These are phyloP conservation scores for Secale cereale DNA, from an alignment of 176 grass and related monocot genomes.

Conservation along the genomic window DNA sequence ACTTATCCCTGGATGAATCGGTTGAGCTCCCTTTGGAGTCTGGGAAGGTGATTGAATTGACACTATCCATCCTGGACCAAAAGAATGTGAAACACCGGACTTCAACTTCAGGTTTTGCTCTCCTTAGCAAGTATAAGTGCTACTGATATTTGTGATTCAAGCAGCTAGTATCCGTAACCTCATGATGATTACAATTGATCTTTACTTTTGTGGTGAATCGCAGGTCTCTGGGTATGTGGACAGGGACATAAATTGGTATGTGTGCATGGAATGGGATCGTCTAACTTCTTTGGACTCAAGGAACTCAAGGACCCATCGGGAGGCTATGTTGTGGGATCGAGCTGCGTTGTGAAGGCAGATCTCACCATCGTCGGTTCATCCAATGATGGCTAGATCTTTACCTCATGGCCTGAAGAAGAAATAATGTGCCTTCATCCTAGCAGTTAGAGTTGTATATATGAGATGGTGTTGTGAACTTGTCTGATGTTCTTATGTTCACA, in stretches of 20 bases:
- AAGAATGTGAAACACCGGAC: background rate
- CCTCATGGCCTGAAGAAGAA: background rate
- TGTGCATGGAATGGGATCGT: too few relatives aligned
- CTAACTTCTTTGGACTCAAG: background rate
- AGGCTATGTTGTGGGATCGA: too few relatives aligned
- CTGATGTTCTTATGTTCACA: background rate
- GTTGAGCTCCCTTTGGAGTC: background rate
- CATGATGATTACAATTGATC: background rate
- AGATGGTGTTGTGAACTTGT: background rate
- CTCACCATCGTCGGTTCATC: background rate
- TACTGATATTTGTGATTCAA: background rate
- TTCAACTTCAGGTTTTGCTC: background rate
- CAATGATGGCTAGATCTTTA: background rate
- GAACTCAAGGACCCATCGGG: too few relatives aligned
- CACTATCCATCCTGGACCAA: background rate
- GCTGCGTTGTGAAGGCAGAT: too few relatives aligned
- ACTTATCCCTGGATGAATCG: background rate
- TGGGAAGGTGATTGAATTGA: too few relatives aligned
- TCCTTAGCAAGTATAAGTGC: background rate
- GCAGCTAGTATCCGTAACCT: background rate
- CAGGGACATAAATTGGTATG: background rate
- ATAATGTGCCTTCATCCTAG: background rate
- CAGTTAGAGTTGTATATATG: too few relatives aligned
- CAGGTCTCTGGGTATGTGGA: background rate
- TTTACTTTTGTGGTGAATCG: background rate